phyloP scores from a whole-genome alignment of 2,329 filamentous ascomycete species.

The Hymenotorrendiella dingleyae region DNA sequence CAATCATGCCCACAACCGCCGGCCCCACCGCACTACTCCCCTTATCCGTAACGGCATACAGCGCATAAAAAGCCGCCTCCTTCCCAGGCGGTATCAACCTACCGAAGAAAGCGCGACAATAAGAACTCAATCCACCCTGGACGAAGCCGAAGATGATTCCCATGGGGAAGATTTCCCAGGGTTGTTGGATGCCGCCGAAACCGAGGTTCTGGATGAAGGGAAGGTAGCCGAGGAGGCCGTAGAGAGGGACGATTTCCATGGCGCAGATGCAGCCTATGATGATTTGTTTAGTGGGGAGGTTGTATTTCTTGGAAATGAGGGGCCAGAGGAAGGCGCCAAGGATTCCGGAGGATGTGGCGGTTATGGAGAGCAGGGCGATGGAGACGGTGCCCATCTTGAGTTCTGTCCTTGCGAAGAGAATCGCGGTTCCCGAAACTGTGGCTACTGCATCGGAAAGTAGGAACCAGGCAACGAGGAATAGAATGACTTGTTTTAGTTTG shows the following conservation, averaged over 20 bases:
- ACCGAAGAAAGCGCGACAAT: constrained; percentile 86
- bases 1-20: constrained; percentile 86
- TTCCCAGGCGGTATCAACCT: constrained; percentile 89
- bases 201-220: constrained; percentile 70
- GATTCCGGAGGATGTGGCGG: constrained; percentile 78
- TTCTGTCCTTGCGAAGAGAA: constrained; percentile 91
- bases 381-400: constrained; percentile 84
- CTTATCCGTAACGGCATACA: constrained; percentile 97
- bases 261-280: constrained; percentile 82
- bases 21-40: constrained; percentile 91
- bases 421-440: constrained; percentile 88
- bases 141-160: constrained; percentile 89
- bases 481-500: constrained; percentile 62
- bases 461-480: constrained; percentile 88
- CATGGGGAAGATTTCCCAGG: constrained; percentile 94
- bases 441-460: constrained; percentile 88
- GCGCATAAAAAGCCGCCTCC: constrained; percentile 90
- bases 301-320: constrained; percentile 62
- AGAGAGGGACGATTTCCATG: constrained; percentile 89
- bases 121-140: constrained; percentile 83
- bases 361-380: constrained; percentile 87
- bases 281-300: constrained; percentile 72
- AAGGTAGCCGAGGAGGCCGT: constrained; percentile 82
- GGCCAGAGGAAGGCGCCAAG: constrained; percentile 87
- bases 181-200: constrained; percentile 75